Percentiles rank a stretch among this genome's conserved stretches.
These are phyloP conservation scores for Boletellus ananas DNA, from an alignment of 768 basidiomycete species.

Conservation along the genomic window DNA sequence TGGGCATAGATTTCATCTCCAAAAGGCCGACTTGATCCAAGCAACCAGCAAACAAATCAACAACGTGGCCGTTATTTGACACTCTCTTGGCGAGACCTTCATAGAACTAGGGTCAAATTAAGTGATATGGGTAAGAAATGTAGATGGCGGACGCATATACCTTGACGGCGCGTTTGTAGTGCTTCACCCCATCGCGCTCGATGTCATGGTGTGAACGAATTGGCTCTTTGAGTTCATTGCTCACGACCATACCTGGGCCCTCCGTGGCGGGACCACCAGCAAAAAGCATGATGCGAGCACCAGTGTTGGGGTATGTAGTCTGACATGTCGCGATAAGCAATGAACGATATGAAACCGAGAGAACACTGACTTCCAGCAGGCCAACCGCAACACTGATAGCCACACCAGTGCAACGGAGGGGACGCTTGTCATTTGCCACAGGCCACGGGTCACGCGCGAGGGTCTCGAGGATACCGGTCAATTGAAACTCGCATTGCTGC, in stretches of 20 bases:
- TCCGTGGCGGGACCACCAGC: constrained; percentile 94
- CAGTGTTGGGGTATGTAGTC: constrained; percentile 93
- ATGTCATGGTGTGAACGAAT: constrained; percentile 99
- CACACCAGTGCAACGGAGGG: constrained; percentile 92
- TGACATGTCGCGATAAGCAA: constrained; percentile 13
- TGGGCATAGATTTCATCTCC: constrained; percentile 95
- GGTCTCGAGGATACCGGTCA: constrained; percentile 88
- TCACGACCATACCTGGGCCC: constrained; percentile 96
- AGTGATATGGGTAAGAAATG: background rate
- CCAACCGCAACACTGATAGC: constrained; percentile 93
- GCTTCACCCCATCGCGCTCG: constrained; percentile 93
- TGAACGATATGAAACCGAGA: background rate
- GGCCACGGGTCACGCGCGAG: constrained; percentile 95
- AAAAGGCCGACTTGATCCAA: constrained; percentile 95
- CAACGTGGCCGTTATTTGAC: constrained; percentile 90
- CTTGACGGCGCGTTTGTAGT: constrained; percentile 96
- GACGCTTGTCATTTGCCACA: constrained; percentile 90
- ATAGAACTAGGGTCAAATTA: constrained; percentile 67
- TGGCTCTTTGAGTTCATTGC: constrained; percentile 92
- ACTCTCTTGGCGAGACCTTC: constrained; percentile 90
- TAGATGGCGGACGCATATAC: constrained; percentile 38
- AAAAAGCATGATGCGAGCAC: constrained; percentile 94
- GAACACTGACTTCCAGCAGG: constrained; percentile 65
- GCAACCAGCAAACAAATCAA: constrained; percentile 96
- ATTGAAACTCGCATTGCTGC: constrained; percentile 91